A percentile compares a stretch with the other conserved stretches of the same genome.
Evolutionary conservation across 305 asterid genomes (phyloP).

Genomic region (Fraxinus velutina): DNA sequence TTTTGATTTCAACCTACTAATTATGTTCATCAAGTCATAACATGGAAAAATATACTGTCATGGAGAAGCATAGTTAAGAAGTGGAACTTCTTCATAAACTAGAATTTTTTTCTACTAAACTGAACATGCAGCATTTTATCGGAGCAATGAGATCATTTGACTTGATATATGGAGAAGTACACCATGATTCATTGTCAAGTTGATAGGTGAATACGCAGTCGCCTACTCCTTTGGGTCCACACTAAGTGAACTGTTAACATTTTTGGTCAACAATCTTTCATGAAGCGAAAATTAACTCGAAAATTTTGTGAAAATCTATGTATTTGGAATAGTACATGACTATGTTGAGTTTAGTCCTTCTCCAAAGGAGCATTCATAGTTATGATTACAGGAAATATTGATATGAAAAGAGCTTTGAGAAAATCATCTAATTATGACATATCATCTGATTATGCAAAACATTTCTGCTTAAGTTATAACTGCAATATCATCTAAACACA

Average conservation of each 20-base stretch:
- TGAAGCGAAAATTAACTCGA: not conserved
- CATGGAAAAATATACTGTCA: not conserved
- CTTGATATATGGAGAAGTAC: not conserved
- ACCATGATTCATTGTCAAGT: not conserved
- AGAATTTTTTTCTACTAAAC: not conserved
- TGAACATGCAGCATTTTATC: not conserved
- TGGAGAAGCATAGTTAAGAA: not conserved
- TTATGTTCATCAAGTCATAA: not conserved
- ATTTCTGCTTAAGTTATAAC: not conserved
- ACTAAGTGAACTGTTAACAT: not conserved
- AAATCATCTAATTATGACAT: not conserved
- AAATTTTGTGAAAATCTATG: not conserved
- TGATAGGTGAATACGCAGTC: not conserved
- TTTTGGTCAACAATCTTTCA: not conserved
- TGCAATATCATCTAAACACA: not conserved
- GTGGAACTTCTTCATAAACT: not conserved
- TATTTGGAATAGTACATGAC: not conserved
- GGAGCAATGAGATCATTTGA: not conserved
- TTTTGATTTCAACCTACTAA: not conserved
- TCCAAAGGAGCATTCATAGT: not conserved
- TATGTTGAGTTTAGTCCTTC: not conserved
- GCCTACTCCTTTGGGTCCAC: not conserved
- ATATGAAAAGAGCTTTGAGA: not conserved
- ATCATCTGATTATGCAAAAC: not conserved
- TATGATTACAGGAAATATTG: not conserved